These are phyloP conservation scores for Curvularia eragrostidis DNA, from an alignment of 2,329 filamentous ascomycete genomes.

Conservation along the genomic window DNA sequence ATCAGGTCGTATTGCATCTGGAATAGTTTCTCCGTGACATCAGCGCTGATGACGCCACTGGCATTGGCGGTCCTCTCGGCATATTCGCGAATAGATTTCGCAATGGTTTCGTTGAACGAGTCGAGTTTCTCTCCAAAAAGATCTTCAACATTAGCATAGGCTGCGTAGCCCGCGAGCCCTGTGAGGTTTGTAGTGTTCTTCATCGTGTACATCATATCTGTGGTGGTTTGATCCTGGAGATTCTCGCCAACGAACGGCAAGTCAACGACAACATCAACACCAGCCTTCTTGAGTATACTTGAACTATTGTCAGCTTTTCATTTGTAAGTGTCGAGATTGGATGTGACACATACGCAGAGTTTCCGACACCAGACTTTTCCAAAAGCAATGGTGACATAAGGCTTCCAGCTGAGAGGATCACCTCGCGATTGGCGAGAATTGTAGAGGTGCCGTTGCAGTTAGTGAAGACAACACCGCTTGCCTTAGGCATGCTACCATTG, in stretches of 20 bases:
- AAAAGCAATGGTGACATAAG: constrained; percentile 3
- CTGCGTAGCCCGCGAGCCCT: constrained; percentile 1
- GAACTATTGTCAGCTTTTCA: neutral
- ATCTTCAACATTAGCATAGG: neutral
- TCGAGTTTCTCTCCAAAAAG: neutral
- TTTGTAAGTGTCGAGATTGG: neutral
- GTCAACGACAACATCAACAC: constrained; percentile 1
- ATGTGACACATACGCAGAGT: constrained; percentile 3
- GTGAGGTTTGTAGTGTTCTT: constrained; percentile 6
- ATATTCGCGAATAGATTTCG: neutral
- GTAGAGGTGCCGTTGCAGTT: neutral
- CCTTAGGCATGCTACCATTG: neutral
- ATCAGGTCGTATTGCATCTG: constrained; percentile 2
- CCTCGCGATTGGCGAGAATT: constrained; percentile 2
- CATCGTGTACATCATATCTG: constrained; percentile 1
- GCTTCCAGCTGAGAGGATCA: constrained; percentile 6
- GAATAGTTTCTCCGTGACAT: constrained; percentile 1
- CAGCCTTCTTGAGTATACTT: neutral
- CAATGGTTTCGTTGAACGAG: neutral
- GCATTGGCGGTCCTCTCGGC: neutral
- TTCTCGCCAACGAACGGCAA: constrained; percentile 5
- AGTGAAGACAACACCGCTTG: neutral
- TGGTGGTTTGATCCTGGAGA: constrained; percentile 4
- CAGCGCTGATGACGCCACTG: constrained; percentile 1
- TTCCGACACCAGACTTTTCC: constrained; percentile 1